Evolutionary conservation across 768 basidiomycete species (phyloP), one percentile per base, ranked within the genome.

Genomic region (Amanita pallidorosea): DNA sequence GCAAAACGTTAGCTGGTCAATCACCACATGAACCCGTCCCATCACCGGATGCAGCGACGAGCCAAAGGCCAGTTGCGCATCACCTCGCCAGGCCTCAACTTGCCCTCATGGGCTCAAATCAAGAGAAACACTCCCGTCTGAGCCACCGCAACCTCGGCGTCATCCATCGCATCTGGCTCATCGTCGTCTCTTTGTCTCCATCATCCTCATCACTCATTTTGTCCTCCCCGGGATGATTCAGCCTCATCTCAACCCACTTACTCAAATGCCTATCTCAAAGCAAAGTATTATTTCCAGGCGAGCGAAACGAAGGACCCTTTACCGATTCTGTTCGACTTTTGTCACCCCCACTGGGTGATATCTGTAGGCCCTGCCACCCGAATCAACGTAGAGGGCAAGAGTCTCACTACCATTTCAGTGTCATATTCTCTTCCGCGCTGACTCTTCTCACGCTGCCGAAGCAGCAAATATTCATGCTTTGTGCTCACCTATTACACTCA

Each of bases 281-380:
- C 92, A 1, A 83, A 85, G 60, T 90, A 94, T 64, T 95, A 95
- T 63, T 71, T 96, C 52, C 92, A 94, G 69, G 57, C 59, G 2
- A 17, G 17, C 20, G 25, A 11, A 65, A 75, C 45, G 67, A 78
- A 47, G 58, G 46, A 23, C 13, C 35, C 68, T 12, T 73, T 76
- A 18, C 72, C 76, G 6, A 83, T 79, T 51, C 94, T 94, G 0
- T 99, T 99, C 65, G 70, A 74, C 1, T 99, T 98, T 65, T 99
- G 95, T 63, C 95, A n/a, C n/a, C n/a, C n/a, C n/a, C n/a, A n/a
- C n/a, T n/a, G n/a, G n/a, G n/a, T n/a, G n/a, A n/a, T n/a, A n/a
- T n/a, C n/a, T n/a, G n/a, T n/a, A n/a, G n/a, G n/a, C n/a, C n/a
- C n/a, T n/a, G n/a, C n/a, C n/a, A n/a, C n/a, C n/a, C n/a, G n/a